A percentile compares a stretch with the other conserved stretches of the same genome.
phyloP scores from a whole-genome alignment of 345 rosid genomes.

The Lumnitzera racemosa region DNA sequence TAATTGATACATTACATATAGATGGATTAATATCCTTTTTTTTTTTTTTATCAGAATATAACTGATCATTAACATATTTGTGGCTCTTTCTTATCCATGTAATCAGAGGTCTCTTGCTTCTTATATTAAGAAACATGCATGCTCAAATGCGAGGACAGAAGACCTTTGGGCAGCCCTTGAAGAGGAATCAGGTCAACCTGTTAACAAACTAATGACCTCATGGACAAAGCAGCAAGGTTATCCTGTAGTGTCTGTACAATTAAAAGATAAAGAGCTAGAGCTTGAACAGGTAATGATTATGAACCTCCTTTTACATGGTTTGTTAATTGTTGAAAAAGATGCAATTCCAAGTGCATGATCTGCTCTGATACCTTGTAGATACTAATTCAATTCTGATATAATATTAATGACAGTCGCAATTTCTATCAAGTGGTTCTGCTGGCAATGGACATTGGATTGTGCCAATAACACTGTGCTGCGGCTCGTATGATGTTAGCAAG shows the following conservation, averaged over 20 bases:
- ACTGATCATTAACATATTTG: too few species aligned
- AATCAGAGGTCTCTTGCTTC: constrained; percentile 85
- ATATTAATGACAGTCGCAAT: constrained; percentile 53
- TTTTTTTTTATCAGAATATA: too few species aligned
- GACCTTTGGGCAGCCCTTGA: constrained; percentile 92
- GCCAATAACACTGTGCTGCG: constrained; percentile 73
- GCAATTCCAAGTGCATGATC: too few species aligned
- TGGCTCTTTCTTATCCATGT: constrained; percentile 6
- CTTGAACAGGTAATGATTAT: constrained; percentile 72
- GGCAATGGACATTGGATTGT: constrained; percentile 98
- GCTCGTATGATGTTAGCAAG: constrained; percentile 60
- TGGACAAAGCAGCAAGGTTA: constrained; percentile 94
- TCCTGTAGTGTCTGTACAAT: constrained; percentile 73
- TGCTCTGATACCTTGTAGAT: too few species aligned
- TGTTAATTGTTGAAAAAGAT: too few species aligned
- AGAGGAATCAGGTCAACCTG: constrained; percentile 83
- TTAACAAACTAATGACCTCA: constrained; percentile 81
- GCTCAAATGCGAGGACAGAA: constrained; percentile 87
- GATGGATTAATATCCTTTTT: too few species aligned
- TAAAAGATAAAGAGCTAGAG: constrained; percentile 66
- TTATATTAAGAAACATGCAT: constrained; percentile 64
- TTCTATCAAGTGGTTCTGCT: constrained; percentile 66
- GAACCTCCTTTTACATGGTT: constrained; percentile 7
- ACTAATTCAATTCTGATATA: not conserved
- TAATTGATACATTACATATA: too few species aligned